These are phyloP conservation scores for Gaultheria prostrata DNA, from an alignment of 148 eudicot species.

Conservation along the genomic window DNA sequence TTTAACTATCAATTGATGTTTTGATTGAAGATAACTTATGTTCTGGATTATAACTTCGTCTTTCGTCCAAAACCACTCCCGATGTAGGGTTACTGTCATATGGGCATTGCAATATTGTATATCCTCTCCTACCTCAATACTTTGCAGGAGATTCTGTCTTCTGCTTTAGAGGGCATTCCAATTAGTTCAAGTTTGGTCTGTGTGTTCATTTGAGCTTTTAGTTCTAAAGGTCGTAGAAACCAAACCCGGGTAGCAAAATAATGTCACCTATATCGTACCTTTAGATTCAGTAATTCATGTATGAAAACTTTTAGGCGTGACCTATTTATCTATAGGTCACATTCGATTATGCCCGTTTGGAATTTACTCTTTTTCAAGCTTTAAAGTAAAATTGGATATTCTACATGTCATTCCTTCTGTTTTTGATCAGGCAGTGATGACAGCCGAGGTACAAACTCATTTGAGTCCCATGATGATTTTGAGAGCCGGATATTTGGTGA, in stretches of 20 bases:
- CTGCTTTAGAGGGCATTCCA: neutral
- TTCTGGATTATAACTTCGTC: neutral
- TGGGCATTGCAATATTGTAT: neutral
- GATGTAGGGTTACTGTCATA: neutral
- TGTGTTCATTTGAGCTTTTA: neutral
- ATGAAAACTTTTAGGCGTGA: neutral
- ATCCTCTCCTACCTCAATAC: neutral
- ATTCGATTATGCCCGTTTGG: neutral
- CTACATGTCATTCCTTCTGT: neutral
- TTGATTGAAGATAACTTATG: neutral
- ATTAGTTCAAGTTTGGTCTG: neutral
- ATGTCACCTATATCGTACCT: neutral
- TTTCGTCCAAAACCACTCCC: neutral
- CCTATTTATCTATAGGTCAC: neutral
- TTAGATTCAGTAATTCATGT: neutral
- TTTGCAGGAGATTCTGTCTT: neutral
- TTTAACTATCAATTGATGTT: neutral
- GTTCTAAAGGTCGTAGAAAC: neutral
- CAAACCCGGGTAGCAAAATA: neutral
- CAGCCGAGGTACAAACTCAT: constrained; percentile 23
- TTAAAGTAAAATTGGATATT: neutral
- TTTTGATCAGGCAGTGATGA: constrained; percentile 31
- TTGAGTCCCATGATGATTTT: constrained; percentile 55
- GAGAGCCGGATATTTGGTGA: constrained; percentile 52
- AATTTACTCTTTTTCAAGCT: neutral